These are phyloP conservation scores for Podospora anserina DNA, from an alignment of 495 filamentous ascomycete genomes.

Conservation along the genomic window DNA sequence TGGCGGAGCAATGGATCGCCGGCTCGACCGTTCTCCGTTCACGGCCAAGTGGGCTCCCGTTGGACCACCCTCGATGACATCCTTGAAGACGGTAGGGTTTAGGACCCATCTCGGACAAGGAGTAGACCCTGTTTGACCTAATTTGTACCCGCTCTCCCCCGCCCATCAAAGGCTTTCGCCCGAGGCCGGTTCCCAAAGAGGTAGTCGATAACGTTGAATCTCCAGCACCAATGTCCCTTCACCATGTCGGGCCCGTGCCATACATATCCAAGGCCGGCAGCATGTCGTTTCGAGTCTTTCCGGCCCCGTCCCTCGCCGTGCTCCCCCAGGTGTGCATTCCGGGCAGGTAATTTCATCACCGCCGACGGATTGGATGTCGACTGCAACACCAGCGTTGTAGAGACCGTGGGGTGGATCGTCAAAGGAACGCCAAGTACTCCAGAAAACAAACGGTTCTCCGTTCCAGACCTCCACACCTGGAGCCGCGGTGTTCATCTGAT, in stretches of 20 bases:
- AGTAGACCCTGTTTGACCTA: constrained; percentile 13
- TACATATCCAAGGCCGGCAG: not conserved
- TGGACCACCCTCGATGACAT: constrained; percentile 3
- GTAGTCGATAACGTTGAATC: not conserved
- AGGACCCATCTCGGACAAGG: constrained; percentile 1
- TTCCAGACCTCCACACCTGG: constrained; percentile 7
- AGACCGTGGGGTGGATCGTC: constrained; percentile 9
- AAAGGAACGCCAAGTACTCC: constrained; percentile 15
- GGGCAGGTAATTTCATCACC: not conserved
- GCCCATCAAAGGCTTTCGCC: constrained; percentile 11
- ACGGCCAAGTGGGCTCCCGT: constrained; percentile 9
- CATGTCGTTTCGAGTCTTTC: not conserved
- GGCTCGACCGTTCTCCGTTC: constrained; percentile 8
- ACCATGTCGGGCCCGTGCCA: constrained; percentile 2
- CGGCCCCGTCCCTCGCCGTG: not conserved
- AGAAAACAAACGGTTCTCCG: constrained; percentile 8
- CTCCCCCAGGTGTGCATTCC: not conserved
- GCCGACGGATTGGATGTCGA: not conserved
- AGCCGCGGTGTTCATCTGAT: constrained; percentile 11
- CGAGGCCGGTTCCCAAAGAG: constrained; percentile 6
- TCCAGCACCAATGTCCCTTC: not conserved
- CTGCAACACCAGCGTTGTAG: not conserved
- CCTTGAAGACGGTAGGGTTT: not conserved
- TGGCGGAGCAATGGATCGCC: constrained; percentile 5
- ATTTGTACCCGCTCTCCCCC: constrained; percentile 10